Evolutionary conservation across 2,329 filamentous ascomycete genomes (phyloP).

Genomic region (Aureobasidium vineae): DNA sequence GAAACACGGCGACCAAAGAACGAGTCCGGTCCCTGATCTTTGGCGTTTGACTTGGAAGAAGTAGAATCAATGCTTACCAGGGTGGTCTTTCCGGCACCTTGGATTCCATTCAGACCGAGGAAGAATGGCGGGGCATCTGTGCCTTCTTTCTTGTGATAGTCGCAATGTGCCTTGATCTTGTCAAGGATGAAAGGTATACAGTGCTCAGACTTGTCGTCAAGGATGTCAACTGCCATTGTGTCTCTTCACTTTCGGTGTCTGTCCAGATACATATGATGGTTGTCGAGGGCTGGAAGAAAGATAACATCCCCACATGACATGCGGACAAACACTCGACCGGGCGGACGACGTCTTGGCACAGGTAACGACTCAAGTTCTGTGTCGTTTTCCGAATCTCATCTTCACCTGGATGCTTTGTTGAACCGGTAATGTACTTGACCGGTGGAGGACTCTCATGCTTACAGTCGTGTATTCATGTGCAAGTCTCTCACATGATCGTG

Average conservation of each 20-base stretch:
- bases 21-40: too few relatives aligned
- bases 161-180: constrained; percentile 54
- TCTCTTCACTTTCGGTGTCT: not conserved
- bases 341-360: constrained; percentile 10
- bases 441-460: not conserved
- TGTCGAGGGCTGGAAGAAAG: not conserved
- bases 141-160: constrained; percentile 40
- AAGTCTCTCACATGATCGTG: constrained; percentile 17
- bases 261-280: not conserved
- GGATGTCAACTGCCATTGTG: constrained; percentile 48
- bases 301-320: not conserved
- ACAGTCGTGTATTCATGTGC: not conserved
- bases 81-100: constrained; percentile 91
- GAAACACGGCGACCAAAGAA: too few relatives aligned
- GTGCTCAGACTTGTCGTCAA: constrained; percentile 75
- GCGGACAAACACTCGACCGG: constrained; percentile 10
- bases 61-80: constrained; percentile 54
- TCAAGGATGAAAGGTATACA: constrained; percentile 74
- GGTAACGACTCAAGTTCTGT: not conserved
- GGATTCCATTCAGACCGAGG: constrained; percentile 85
- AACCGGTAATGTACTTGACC: not conserved
- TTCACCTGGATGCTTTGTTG: not conserved
- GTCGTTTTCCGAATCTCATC: not conserved
- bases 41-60: not conserved
- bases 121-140: constrained; percentile 64